Evolutionary conservation across 352 stramenopile genomes (phyloP), one percentile per base, ranked within the genome.

Genomic region (Pythium pectinolyticum): DNA sequence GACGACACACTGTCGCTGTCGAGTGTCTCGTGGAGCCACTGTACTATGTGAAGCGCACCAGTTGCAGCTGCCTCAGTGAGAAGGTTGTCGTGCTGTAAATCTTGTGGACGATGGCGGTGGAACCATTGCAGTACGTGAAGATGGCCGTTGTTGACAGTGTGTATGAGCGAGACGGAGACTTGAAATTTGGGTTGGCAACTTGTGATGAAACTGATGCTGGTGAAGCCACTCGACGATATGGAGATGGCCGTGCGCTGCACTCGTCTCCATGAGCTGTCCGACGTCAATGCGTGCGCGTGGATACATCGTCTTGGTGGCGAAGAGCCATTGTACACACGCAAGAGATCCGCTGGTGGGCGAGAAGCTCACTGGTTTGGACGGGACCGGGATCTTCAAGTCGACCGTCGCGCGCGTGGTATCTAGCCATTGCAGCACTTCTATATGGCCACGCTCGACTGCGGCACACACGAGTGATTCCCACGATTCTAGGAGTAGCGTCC

Each of bases 71-170:
- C 59, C 12, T 47, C 59, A 12, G 32, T 19, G 14, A 66, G 20
- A 6, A 60, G 15, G 17, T 47, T 17, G 19, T 24, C 59, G 17
- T 51, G n/a, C n/a, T 27, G 17, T 9, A 60, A 22, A 35, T 66
- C 49, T 8, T 66, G 37, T 20, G 59, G 39, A 19, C 41, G 40
- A 24, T 49, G 28, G 20, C 22, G 28, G 20, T 60, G 49, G 50
- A 66, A 55, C 49, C 49, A 66, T 34, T 60, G 49, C 5, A 66
- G 59, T 50, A 66, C 39, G n/a, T 50, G 30, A 22, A 66, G 59
- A 40, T 60, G 49, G 20, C 49, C 59, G n/a, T 43, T 47, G 2
- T 30, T 25, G 28, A 50, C 59, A 20, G 48, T 50, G 8, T 25
- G 12, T 3, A 20, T 41, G 14, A 66, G 30, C 17, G 14, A 19